Evolutionary conservation across 129 eudicot species (phyloP).

Genomic region (Chrysanthemum seticuspe): DNA sequence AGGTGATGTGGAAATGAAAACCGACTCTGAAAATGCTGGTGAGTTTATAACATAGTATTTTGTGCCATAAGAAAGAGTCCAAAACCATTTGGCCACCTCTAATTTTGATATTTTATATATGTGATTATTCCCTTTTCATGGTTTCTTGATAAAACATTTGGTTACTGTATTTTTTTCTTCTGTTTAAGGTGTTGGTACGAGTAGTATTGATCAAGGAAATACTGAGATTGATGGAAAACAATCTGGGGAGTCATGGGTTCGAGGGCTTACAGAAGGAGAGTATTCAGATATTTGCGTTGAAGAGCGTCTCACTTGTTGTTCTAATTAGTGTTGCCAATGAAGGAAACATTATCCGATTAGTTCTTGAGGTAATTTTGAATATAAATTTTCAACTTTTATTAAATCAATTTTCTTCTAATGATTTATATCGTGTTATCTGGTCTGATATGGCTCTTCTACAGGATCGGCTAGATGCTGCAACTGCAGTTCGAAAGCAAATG

Average conservation of each 20-base stretch:
- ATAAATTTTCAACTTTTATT: background rate
- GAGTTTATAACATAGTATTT: constrained; percentile 1
- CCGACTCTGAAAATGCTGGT: constrained; percentile 39
- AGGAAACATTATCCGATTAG: constrained; percentile 75
- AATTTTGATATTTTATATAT: too few species aligned
- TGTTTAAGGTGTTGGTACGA: constrained; percentile 34
- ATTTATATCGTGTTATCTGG: background rate
- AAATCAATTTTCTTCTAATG: background rate
- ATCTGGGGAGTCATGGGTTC: constrained; percentile 82
- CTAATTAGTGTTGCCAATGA: constrained; percentile 84
- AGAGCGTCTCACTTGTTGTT: constrained; percentile 91
- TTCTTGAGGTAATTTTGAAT: constrained; percentile 66
- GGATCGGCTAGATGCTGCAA: constrained; percentile 94
- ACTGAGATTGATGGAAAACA: constrained; percentile 77
- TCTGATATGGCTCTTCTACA: constrained; percentile 30
- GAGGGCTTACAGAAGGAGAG: constrained; percentile 92
- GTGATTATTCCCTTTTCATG: background rate
- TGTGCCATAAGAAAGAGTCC: too few species aligned
- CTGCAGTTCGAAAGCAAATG: constrained; percentile 90
- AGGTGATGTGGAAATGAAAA: constrained; percentile 35
- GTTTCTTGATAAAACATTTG: background rate
- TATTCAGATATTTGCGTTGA: constrained; percentile 80
- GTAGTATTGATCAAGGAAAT: constrained; percentile 48
- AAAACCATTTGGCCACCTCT: too few species aligned
- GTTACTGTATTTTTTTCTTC: background rate